Evolutionary conservation across 306 rosid species (phyloP).

Genomic region (Boehmeria nivea): DNA sequence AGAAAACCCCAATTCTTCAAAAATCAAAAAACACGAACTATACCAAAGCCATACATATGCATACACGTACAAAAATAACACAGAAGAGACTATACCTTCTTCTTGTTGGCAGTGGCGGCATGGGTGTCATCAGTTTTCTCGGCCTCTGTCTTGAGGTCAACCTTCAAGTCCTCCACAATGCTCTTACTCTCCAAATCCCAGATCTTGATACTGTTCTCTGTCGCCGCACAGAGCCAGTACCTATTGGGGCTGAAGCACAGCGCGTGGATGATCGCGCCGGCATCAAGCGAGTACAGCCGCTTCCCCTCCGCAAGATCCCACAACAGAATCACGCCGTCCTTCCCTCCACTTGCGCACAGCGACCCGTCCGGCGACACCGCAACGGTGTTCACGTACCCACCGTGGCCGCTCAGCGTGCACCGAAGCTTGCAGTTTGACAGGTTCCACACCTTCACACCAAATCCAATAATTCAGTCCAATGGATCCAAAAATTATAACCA

Average conservation of each 20-base stretch:
- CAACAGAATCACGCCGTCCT: slow-evolving; percentile 73
- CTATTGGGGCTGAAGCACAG: slow-evolving; percentile 95
- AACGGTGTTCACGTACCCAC: slow-evolving; percentile 87
- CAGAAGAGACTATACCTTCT: slow-evolving; percentile 49
- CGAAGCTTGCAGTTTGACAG: slow-evolving; percentile 76
- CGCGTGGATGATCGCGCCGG: slow-evolving; percentile 74
- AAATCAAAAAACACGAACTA: not conserved
- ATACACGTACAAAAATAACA: not conserved
- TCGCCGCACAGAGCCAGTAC: slow-evolving; percentile 98
- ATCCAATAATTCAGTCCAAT: too few relatives aligned
- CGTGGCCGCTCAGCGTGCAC: slow-evolving; percentile 63
- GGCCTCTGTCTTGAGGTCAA: slow-evolving; percentile 75
- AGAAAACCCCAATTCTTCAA: too few relatives aligned
- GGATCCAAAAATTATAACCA: too few relatives aligned
- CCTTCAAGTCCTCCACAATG: slow-evolving; percentile 88
- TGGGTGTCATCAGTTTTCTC: slow-evolving; percentile 58
- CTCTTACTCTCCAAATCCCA: slow-evolving; percentile 99
- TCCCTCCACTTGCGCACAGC: slow-evolving; percentile 89
- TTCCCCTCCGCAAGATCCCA: slow-evolving; percentile 99
- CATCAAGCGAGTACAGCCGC: slow-evolving; percentile 72
- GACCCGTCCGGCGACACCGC: slow-evolving; percentile 97
- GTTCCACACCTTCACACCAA: too few relatives aligned
- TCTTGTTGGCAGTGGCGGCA: slow-evolving; percentile 47
- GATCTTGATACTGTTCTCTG: slow-evolving; percentile 91
- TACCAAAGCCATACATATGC: not conserved